Conservation (phyloP, 2,329 filamentous ascomycete species). For the Cordyceps tenuipes region DNA sequence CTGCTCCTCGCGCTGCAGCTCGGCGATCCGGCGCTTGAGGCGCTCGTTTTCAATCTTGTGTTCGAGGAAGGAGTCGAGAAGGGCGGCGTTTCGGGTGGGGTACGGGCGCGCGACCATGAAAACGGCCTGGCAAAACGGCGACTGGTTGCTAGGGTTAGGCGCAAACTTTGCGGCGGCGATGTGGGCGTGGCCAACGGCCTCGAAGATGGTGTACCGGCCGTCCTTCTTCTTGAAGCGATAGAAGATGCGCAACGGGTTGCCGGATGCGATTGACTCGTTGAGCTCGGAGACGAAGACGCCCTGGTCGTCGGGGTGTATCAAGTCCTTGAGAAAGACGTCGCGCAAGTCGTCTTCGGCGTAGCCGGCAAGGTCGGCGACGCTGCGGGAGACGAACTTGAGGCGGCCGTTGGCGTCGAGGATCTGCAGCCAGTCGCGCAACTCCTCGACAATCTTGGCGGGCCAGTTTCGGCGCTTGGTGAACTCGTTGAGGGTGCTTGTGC, state of each 20-base stretch:
- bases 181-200: slow-evolving; percentile 88
- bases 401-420: slow-evolving; percentile 79
- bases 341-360: slow-evolving; percentile 63
- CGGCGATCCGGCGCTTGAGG: slow-evolving; percentile 72
- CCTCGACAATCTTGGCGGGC: slow-evolving; percentile 82
- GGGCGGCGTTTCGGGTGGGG: slow-evolving; percentile 74
- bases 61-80: slow-evolving; percentile 88
- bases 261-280: slow-evolving; percentile 78
- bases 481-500: slow-evolving; percentile 43
- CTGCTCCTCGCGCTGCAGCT: slow-evolving; percentile 76
- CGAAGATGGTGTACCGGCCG: slow-evolving; percentile 69
- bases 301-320: slow-evolving; percentile 79
- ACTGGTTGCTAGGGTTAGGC: slow-evolving; percentile 54
- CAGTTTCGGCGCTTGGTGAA: slow-evolving; percentile 62
- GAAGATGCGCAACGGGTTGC: slow-evolving; percentile 74
- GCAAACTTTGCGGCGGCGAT: slow-evolving; percentile 61
- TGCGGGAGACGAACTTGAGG: slow-evolving; percentile 80
- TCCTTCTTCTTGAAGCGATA: slow-evolving; percentile 74
- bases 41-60: slow-evolving; percentile 96
- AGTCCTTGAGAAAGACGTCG: slow-evolving; percentile 69
- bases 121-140: slow-evolving; percentile 74
- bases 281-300: slow-evolving; percentile 78
- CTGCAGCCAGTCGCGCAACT: slow-evolving; percentile 80
- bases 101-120: slow-evolving; percentile 92
- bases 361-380: slow-evolving; percentile 64